Evolutionary conservation across 1,284 basidiomycete species (phyloP), one percentile per base, ranked within the genome.

Genomic region (Irpex sp.): DNA sequence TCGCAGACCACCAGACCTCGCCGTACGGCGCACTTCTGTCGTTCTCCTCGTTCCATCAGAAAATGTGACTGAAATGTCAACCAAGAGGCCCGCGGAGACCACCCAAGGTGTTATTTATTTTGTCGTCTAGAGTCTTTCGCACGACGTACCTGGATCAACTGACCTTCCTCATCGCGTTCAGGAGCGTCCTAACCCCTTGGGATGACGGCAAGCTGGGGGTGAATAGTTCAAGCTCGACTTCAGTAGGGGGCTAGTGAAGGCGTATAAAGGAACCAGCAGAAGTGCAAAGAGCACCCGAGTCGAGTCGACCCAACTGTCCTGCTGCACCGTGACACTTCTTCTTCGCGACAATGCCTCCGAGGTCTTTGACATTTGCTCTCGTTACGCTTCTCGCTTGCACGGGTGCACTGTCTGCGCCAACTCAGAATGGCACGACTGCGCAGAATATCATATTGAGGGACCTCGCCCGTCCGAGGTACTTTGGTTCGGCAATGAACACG

Each of bases 401-500:
- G 21, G 35, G n/a, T 23, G 36, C 53, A 9, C 18, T 56, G 39
- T 18, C 52, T 16, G 23, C 58, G 28, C 51, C 53, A 16, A 54
- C 28, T 19, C 9, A 47, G 10, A 18, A 10, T n/a, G 35, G 51
- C 49, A 37, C 58, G 37, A 36, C 12, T 16, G 8, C 57, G 28
- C 33, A 56, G 42, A 56, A 56, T 28, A 60, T 63, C 57, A 60
- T 60, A 36, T 36, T 63, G 28, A 47, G 59, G 12, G 45, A 63
- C 35, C 47, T 63, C 9, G 62, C 62, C 18, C 12, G n/a, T 14
- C 62, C 62, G 14, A 49, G 62, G 36, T 63, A 58, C 57, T 63
- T 63, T 56, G 62, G 62, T 42, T 56, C 62, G 7, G 62, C 62
- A 12, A 58, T 58, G 37, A 63, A 63, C 59, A 63, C 62, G 52